Conservation (phyloP, 1,284 basidiomycete genomes). For the Melampsora larici-populina region DNA sequence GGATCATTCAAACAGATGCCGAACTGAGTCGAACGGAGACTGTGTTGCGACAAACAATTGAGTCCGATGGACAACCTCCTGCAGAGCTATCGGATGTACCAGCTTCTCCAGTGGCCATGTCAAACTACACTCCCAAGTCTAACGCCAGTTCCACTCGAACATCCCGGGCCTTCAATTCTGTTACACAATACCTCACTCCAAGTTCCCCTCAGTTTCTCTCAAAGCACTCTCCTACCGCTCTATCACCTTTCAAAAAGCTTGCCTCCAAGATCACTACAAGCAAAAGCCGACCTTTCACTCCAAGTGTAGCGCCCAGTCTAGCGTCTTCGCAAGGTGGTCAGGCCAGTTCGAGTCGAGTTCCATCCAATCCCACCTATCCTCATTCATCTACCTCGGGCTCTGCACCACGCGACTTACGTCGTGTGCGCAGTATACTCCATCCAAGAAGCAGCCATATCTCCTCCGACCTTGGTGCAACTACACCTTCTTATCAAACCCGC, state of each 20-base stretch:
- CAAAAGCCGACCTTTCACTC: conserved; percentile 6
- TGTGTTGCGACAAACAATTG: conserved; percentile 16
- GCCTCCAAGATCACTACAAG: conserved; percentile 15
- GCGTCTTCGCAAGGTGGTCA: not conserved
- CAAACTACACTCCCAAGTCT: not conserved
- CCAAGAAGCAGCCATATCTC: not conserved
- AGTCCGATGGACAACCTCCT: not conserved
- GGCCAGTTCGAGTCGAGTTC: not conserved
- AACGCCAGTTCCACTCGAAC: conserved; percentile 4
- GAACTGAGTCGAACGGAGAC: conserved; percentile 6
- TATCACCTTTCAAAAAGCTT: conserved; percentile 17
- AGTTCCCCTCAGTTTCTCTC: conserved; percentile 24
- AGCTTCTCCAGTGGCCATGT: not conserved
- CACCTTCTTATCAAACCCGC: not conserved
- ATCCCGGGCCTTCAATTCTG: not conserved
- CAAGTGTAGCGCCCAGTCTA: not conserved
- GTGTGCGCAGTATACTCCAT: conserved; percentile 9
- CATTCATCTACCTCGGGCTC: not conserved
- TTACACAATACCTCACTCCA: conserved; percentile 16
- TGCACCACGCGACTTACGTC: not conserved
- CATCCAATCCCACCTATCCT: not conserved
- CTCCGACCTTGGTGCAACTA: not conserved
- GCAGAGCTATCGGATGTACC: not conserved
- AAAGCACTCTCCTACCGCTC: conserved; percentile 1
- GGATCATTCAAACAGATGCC: conserved; percentile 1